A percentile compares a stretch with the other conserved stretches of the same genome.
These are phyloP conservation scores for Porcisia hertigi DNA, from an alignment of 208 protist species.

Conservation along the genomic window DNA sequence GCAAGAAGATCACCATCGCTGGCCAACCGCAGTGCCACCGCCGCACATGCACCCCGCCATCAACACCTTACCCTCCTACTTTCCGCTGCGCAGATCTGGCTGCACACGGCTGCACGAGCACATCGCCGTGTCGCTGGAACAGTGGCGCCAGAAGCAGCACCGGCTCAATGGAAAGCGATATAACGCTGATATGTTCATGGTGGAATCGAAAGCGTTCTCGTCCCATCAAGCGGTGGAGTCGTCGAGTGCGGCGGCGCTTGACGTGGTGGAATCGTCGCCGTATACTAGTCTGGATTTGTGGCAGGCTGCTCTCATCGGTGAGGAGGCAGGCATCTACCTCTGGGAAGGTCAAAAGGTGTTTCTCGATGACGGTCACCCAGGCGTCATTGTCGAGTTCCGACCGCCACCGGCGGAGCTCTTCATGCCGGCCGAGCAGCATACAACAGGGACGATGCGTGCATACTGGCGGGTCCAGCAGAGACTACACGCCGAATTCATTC, in stretches of 20 bases:
- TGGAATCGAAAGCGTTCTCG: neutral
- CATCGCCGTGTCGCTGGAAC: conserved; percentile 11
- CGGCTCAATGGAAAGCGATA: conserved; percentile 2
- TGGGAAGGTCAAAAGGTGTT: conserved; percentile 35
- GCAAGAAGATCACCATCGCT: conserved; percentile 42
- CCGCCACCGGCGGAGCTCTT: conserved; percentile 28
- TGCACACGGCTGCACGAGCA: neutral
- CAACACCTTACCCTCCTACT: neutral
- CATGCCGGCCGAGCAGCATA: conserved; percentile 12
- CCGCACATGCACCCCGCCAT: conserved; percentile 4
- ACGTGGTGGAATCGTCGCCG: neutral
- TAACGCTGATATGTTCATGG: conserved; percentile 8
- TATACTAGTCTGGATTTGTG: conserved; percentile 40
- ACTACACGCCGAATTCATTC: conserved; percentile 23
- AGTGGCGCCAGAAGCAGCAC: conserved; percentile 22
- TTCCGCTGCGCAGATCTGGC: neutral
- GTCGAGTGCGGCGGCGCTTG: neutral
- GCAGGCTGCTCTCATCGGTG: conserved; percentile 33
- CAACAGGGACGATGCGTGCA: conserved; percentile 11
- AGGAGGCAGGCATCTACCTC: conserved; percentile 26
- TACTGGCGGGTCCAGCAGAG: conserved; percentile 19
- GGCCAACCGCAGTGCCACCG: conserved; percentile 31
- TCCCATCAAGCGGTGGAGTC: neutral
- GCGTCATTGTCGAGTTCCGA: conserved; percentile 40
- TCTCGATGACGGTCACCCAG: conserved; percentile 29